A percentile compares a stretch with the other conserved stretches of the same genome.
Evolutionary conservation across 148 eudicot genomes (phyloP).

Genomic region (Dysphania ambrosioides): DNA sequence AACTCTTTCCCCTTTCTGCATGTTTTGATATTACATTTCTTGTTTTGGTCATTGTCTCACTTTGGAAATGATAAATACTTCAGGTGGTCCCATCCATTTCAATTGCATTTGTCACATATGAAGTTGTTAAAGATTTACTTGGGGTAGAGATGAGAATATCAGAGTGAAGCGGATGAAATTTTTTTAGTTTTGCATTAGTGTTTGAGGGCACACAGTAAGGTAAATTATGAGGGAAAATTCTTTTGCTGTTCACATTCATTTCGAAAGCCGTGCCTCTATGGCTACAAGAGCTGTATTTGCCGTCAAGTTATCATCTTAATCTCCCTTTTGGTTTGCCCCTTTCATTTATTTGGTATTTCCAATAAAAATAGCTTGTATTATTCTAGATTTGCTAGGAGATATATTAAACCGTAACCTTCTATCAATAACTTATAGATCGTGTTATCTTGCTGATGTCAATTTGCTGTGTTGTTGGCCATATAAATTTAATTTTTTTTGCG

Average conservation of each 20-base stretch:
- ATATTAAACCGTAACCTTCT: not conserved
- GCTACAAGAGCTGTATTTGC: constrained; percentile 5
- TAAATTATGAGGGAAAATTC: constrained; percentile 23
- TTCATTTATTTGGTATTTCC: constrained; percentile 7
- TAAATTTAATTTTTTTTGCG: not conserved
- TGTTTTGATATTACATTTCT: not conserved
- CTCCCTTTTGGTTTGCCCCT: constrained; percentile 15
- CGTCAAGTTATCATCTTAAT: constrained; percentile 12
- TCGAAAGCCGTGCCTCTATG: not conserved
- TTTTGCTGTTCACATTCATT: constrained; percentile 17
- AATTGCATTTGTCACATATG: constrained; percentile 82
- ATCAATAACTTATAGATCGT: constrained; percentile 14
- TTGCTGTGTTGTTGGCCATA: not conserved
- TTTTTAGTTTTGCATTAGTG: constrained; percentile 16
- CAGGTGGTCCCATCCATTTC: constrained; percentile 94
- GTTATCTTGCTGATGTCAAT: not conserved
- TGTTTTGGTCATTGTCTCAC: not conserved
- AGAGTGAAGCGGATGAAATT: constrained; percentile 37
- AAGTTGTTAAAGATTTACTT: constrained; percentile 70
- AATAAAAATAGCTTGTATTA: constrained; percentile 26
- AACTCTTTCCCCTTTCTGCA: not conserved
- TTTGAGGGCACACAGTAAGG: constrained; percentile 6
- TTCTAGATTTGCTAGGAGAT: constrained; percentile 26
- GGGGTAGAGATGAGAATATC: constrained; percentile 92
- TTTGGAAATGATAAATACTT: constrained; percentile 13